Base-by-base conservation (phyloP, 2,329 filamentous ascomycete species). In the Penicillium brasilianum region DNA sequence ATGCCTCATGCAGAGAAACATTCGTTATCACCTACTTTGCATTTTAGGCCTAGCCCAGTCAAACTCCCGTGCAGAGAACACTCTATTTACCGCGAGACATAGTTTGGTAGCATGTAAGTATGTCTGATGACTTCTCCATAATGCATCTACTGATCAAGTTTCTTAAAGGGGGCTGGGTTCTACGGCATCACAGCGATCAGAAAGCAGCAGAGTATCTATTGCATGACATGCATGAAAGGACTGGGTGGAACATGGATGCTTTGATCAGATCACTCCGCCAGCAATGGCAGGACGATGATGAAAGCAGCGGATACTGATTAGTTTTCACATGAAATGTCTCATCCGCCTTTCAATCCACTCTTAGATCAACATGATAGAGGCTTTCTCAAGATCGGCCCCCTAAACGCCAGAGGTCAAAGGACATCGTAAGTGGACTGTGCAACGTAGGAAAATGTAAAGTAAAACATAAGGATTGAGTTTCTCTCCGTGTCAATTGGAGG, bases 201-300 rank as follows among this genome's bases (percentile, higher is more conserved):
- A 55, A 65, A 43, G 68, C 70, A 4, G 68, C 70, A 14, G 70
- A 72, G 41, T 54, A 28, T 34, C 41, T 71, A 22, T 60, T 70
- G 14, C 57, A 43, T 22, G 64, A 68, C 14, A 67, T 71, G 60
- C 58, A 69, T 53, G 55, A 58, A 34, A 71, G 66, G 32, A 71
- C 68, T 22, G 67, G 70, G n/a, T 72, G 69, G 69, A 69, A 71
- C 51, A 71, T 70, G 62, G 55, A 66, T 30, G 48, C 54, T n/a
- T 57, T 69, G 36, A 64, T 72, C n/a, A 43, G 62, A 10, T 62
- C 64, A 41, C 57, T 72, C n/a, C 58, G 62, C 28, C 56, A 62
- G 30, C 69, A 71, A 39, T 72, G 71, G 68, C 55, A 63, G 18
- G 68, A 67, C 20, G 65, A 69, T 30, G 59, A 60, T 9, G 60